Percentiles rank a stretch among this genome's conserved stretches.
Evolutionary conservation across 140 eudicot species (phyloP).

Genomic region (Flaveria floridana): DNA sequence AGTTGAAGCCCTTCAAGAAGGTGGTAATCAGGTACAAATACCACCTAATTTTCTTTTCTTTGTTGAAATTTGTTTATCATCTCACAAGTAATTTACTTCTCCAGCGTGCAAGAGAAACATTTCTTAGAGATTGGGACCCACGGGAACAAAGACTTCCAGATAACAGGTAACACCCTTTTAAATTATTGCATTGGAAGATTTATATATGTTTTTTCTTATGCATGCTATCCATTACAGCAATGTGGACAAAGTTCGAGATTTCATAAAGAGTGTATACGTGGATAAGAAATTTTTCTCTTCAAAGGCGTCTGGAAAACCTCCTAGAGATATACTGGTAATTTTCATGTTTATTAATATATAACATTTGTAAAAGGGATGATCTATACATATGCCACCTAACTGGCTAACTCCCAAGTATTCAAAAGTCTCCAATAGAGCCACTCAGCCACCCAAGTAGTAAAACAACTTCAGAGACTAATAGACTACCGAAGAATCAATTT

Average conservation of each 20-base stretch:
- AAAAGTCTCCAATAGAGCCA: background rate
- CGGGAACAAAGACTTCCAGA: slow-evolving; percentile 74
- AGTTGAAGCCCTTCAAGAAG: slow-evolving; percentile 94
- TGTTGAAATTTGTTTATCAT: slow-evolving; percentile 17
- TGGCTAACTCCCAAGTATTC: background rate
- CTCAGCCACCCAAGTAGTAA: slow-evolving; percentile 9
- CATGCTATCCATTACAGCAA: slow-evolving; percentile 51
- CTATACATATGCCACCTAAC: background rate
- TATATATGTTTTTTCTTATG: background rate
- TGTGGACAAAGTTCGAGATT: slow-evolving; percentile 77
- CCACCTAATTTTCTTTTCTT: slow-evolving; percentile 11
- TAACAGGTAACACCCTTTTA: slow-evolving; percentile 55
- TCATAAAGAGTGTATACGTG: slow-evolving; percentile 79
- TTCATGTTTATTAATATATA: background rate
- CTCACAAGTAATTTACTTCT: slow-evolving; percentile 31
- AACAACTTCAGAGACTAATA: slow-evolving; percentile 3
- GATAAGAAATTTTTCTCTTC: slow-evolving; percentile 63
- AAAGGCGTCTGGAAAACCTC: slow-evolving; percentile 74
- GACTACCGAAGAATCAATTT: background rate
- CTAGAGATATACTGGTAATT: slow-evolving; percentile 66
- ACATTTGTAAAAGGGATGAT: background rate
- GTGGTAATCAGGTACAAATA: slow-evolving; percentile 82
- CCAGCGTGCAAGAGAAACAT: slow-evolving; percentile 91
- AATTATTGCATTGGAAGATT: slow-evolving; percentile 6
- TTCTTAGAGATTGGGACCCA: slow-evolving; percentile 82